Percentiles rank a stretch among this genome's conserved stretches.
Evolutionary conservation across 768 basidiomycete genomes (phyloP).

Genomic region (Daedaleopsis sinensis): DNA sequence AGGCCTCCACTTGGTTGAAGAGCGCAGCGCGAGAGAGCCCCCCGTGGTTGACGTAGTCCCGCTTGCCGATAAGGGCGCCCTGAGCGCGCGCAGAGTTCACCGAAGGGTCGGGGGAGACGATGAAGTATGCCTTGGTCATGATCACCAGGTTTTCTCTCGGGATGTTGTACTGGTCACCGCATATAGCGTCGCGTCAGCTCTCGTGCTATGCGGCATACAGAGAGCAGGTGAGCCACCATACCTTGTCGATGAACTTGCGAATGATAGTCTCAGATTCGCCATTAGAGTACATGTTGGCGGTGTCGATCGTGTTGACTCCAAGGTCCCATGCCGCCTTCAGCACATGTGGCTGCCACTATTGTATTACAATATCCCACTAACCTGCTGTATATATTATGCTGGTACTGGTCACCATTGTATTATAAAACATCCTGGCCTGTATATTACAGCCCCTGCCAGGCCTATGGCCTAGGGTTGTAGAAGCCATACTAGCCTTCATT

Average conservation of each 20-base stretch:
- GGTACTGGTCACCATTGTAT: too few species aligned
- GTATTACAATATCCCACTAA: too few species aligned
- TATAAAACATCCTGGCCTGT: slow-evolving; percentile 33
- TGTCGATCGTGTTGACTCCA: slow-evolving; percentile 33
- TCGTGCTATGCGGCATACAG: too few species aligned
- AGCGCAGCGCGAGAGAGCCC: slow-evolving; percentile 48
- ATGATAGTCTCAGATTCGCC: slow-evolving; percentile 44
- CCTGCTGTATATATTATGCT: too few species aligned
- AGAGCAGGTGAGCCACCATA: too few species aligned
- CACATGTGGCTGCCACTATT: too few species aligned
- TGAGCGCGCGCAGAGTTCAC: too few species aligned
- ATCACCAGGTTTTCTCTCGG: slow-evolving; percentile 30
- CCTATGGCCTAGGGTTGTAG: background rate
- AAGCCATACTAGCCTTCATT: too few species aligned
- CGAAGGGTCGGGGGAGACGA: slow-evolving; percentile 15
- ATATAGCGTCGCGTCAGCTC: too few species aligned
- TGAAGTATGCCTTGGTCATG: slow-evolving; percentile 29
- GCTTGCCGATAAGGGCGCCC: slow-evolving; percentile 8
- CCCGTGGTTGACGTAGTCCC: slow-evolving; percentile 47
- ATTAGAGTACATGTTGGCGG: slow-evolving; percentile 40
- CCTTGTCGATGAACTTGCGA: too few species aligned
- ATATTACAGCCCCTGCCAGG: slow-evolving; percentile 39
- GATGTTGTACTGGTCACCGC: slow-evolving; percentile 22
- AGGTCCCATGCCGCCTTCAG: slow-evolving; percentile 35
- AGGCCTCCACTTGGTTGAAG: slow-evolving; percentile 37